Conservation (phyloP, 148 eudicot species). For the Dianthus caryophyllus region DNA sequence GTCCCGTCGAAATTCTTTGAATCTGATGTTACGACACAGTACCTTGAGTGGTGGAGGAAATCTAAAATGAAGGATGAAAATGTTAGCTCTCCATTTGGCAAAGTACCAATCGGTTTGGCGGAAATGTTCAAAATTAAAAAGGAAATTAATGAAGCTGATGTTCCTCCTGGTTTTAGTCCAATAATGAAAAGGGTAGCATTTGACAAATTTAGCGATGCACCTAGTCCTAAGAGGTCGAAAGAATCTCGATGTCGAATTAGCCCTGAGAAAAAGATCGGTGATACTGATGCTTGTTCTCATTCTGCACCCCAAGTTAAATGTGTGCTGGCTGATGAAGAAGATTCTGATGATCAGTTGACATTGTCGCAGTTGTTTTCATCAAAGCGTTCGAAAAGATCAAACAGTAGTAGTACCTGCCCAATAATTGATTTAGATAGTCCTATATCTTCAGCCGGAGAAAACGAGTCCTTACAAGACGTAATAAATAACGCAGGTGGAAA, state of each 20-base stretch:
- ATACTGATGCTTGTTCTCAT: not conserved
- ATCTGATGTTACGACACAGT: slow-evolving; percentile 31
- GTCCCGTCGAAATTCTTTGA: slow-evolving; percentile 27
- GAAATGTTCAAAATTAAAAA: slow-evolving; percentile 15
- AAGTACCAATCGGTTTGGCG: not conserved
- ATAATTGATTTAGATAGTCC: not conserved
- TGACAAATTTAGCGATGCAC: slow-evolving; percentile 2
- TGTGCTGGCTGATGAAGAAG: not conserved
- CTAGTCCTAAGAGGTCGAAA: slow-evolving; percentile 12
- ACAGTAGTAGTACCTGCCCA: not conserved
- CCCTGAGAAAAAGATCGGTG: not conserved
- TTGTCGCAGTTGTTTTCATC: not conserved
- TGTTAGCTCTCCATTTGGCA: not conserved
- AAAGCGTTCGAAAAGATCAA: not conserved
- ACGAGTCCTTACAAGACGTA: not conserved
- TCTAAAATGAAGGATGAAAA: not conserved
- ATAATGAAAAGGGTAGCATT: slow-evolving; percentile 4
- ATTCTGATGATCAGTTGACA: slow-evolving; percentile 20
- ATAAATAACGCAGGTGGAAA: not conserved
- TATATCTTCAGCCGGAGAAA: slow-evolving; percentile 5
- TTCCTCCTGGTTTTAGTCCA: slow-evolving; percentile 33
- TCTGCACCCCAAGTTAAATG: not conserved
- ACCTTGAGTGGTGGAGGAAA: slow-evolving; percentile 38
- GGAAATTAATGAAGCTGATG: slow-evolving; percentile 20
- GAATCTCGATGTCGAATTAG: not conserved